These are phyloP conservation scores for Garcia nutans DNA, from an alignment of 345 rosid genomes.

Conservation along the genomic window DNA sequence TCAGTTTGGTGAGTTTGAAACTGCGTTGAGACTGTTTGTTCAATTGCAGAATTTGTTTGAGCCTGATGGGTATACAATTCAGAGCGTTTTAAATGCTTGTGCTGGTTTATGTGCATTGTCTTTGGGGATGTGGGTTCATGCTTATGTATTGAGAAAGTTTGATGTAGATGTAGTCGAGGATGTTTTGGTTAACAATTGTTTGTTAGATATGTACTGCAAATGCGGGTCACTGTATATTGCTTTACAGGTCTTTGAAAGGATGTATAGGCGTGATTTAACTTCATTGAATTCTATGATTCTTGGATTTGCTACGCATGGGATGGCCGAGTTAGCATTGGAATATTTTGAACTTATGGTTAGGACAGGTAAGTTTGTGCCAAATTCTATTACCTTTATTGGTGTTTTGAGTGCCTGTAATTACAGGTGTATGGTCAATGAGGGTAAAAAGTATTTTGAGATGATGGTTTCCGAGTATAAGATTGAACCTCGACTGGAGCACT, in stretches of 20 bases:
- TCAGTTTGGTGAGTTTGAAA: conserved; percentile 51
- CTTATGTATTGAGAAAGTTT: conserved; percentile 47
- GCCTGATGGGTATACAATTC: conserved; percentile 74
- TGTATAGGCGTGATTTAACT: conserved; percentile 56
- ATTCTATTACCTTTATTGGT: conserved; percentile 64
- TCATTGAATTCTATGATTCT: conserved; percentile 81
- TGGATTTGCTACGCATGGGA: conserved; percentile 75
- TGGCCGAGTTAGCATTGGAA: conserved; percentile 44
- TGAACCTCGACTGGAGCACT: conserved; percentile 71
- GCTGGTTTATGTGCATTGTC: conserved; percentile 67
- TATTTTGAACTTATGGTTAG: conserved; percentile 49
- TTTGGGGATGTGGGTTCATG: conserved; percentile 72
- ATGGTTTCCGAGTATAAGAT: conserved; percentile 59
- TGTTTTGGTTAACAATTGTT: conserved; percentile 58
- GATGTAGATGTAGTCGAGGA: conserved; percentile 31
- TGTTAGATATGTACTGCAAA: conserved; percentile 84
- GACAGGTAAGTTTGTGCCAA: conserved; percentile 39
- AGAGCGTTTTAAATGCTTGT: conserved; percentile 65
- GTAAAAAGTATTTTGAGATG: conserved; percentile 51
- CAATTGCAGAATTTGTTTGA: conserved; percentile 47
- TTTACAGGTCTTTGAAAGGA: conserved; percentile 56
- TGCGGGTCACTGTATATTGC: conserved; percentile 65
- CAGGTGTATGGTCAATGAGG: conserved; percentile 61
- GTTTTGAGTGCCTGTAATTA: conserved; percentile 73
- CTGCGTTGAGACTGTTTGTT: conserved; percentile 50